Evolutionary conservation across 2,329 filamentous ascomycete genomes (phyloP).

Genomic region (Alternaria rosae): DNA sequence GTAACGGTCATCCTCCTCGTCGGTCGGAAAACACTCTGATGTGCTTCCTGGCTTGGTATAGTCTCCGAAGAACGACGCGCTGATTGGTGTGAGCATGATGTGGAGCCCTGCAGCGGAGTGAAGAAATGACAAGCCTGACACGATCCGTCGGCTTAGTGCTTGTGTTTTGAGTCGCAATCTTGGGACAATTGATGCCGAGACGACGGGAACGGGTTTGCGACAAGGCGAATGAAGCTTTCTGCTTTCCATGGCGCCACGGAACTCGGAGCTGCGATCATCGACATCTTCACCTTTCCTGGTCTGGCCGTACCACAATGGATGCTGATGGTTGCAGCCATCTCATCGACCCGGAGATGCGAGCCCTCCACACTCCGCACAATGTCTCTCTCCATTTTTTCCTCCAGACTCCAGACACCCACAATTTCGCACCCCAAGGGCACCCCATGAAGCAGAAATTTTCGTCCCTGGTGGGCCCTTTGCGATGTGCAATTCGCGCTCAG

Average conservation of each 20-base stretch:
- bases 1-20: conserved; percentile 8
- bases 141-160: conserved; percentile 24
- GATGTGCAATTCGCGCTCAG: conserved; percentile 9
- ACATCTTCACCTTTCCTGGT: neutral
- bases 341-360: neutral
- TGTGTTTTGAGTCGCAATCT: conserved; percentile 22
- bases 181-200: conserved; percentile 13
- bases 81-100: conserved; percentile 20
- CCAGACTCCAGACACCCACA: conserved; percentile 24
- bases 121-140: conserved; percentile 29
- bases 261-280: neutral
- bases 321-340: neutral
- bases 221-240: neutral
- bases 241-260: neutral
- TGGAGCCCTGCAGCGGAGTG: conserved; percentile 14
- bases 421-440: conserved; percentile 3
- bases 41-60: conserved; percentile 25
- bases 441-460: conserved; percentile 14
- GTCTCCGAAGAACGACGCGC: conserved; percentile 19
- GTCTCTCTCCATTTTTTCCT: conserved; percentile 21
- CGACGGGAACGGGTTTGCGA: neutral
- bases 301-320: conserved; percentile 3
- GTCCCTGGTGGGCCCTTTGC: conserved; percentile 4
- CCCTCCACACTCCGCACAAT: conserved; percentile 23
- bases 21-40: conserved; percentile 20